Percentiles rank a stretch among this genome's conserved stretches.
phyloP scores from a whole-genome alignment of 441 rosid genomes.

The Populus hybrid region DNA sequence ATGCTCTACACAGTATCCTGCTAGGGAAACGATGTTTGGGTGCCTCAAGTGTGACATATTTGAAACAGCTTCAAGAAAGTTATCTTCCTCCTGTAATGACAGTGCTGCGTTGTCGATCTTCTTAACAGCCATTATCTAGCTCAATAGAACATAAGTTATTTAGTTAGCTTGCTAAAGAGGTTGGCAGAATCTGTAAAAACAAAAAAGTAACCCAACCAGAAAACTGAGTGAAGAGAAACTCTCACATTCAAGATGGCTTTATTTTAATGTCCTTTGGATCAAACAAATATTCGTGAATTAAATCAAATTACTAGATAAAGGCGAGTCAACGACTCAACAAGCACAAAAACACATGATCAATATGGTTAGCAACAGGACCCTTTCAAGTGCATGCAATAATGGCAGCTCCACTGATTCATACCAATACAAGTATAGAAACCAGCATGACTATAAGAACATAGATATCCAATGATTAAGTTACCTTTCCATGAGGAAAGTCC shows the following conservation, averaged over 20 bases:
- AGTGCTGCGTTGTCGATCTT: slow-evolving; percentile 88
- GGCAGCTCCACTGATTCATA: background rate
- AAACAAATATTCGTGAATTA: background rate
- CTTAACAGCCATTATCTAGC: slow-evolving; percentile 78
- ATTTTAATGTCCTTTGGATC: background rate
- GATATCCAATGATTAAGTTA: slow-evolving; percentile 18
- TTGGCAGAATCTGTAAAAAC: background rate
- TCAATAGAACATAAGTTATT: slow-evolving; percentile 17
- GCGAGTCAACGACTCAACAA: background rate
- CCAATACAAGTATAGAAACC: background rate
- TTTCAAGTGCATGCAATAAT: background rate
- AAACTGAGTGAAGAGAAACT: background rate
- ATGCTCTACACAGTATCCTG: slow-evolving; percentile 89
- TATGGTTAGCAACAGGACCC: background rate
- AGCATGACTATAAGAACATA: background rate
- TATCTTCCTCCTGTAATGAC: slow-evolving; percentile 86
- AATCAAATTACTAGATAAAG: background rate
- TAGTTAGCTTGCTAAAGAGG: slow-evolving; percentile 3
- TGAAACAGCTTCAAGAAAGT: slow-evolving; percentile 85
- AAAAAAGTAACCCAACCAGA: background rate
- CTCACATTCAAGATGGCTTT: background rate
- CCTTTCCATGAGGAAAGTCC: slow-evolving; percentile 85
- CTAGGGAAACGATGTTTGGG: slow-evolving; percentile 74
- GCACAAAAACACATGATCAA: background rate
- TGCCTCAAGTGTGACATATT: slow-evolving; percentile 91